These are phyloP conservation scores for Oryza coarctata DNA, from an alignment of 176 grass and related monocot genomes.

Conservation along the genomic window DNA sequence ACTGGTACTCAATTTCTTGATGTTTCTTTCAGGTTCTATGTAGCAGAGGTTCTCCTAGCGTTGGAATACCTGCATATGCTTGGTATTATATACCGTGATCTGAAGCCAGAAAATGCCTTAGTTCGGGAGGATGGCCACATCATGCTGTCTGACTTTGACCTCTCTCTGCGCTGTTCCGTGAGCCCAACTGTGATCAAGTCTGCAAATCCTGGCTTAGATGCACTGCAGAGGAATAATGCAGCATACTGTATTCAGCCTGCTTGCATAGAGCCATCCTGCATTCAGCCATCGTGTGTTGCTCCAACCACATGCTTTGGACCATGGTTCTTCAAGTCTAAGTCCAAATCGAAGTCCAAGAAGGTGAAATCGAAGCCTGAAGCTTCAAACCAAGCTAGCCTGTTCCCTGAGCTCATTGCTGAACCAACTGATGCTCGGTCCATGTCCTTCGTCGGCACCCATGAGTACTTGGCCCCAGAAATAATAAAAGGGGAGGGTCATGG, in stretches of 20 bases:
- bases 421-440: conserved; percentile 87
- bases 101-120: conserved; percentile 92
- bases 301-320: conserved; percentile 86
- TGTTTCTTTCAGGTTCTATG: conserved; percentile 87
- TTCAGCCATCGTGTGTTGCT: conserved; percentile 79
- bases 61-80: conserved; percentile 94
- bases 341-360: conserved; percentile 63
- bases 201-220: conserved; percentile 63
- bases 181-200: conserved; percentile 65
- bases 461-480: conserved; percentile 91
- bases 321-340: conserved; percentile 65
- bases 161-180: conserved; percentile 72
- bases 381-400: conserved; percentile 59
- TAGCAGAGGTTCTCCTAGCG: conserved; percentile 79
- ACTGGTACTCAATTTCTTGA: neutral
- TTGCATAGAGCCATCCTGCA: conserved; percentile 75
- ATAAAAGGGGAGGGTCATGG: conserved; percentile 88
- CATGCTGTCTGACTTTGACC: conserved; percentile 89
- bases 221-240: conserved; percentile 62
- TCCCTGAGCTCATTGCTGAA: conserved; percentile 80
- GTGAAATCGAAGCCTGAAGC: conserved; percentile 62
- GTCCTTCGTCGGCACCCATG: conserved; percentile 96
- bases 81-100: conserved; percentile 93
- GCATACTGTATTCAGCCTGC: conserved; percentile 83
- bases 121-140: conserved; percentile 91